Evolutionary conservation across 345 rosid genomes (phyloP), one percentile per base, ranked within the genome.

Genomic region (Eucalyptus erythrocorys): DNA sequence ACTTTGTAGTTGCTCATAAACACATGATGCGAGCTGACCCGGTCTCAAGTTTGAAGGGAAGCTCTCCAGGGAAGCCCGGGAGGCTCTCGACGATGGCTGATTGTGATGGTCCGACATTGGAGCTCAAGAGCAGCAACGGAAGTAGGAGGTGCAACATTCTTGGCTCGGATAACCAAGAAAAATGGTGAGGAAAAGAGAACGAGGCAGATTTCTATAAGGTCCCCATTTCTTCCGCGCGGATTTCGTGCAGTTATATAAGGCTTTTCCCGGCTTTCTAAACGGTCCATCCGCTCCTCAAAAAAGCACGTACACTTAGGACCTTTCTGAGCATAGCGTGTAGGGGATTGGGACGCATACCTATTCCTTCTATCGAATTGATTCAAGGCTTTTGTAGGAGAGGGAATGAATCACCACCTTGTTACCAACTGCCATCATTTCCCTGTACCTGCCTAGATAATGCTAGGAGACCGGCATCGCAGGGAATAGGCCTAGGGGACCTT

Each of bases 11-110:
- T 64, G 21, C 26, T 47, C 45, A 48, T 43, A 40, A n/a, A 59
- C 21, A 17, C 12, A 10, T 51, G 19, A 37, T 59, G 11, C 14
- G 12, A 61, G 11, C 48, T 10, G 30, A 89, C 92, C 90, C 90
- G 13, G 92, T 90, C 40, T 90, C 88, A 42, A 90, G 92, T 22
- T 37, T 81, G 82, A 90, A 90, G 3, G 88, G 92, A 15, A 90
- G 92, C 59, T 88, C 57, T 48, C 92, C 90, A 17, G 87, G 55
- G 40, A 64, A 90, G 1, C 90, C 92, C 4, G 90, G 92, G 53
- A 90, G 51, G 48, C 57, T 90, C 87, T 90, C 53, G 43, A 89
- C 17, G 8, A 89, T 87, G 51, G 12, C 59, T 8, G 86, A 43
- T 59, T 76, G 88, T 10, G 90, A 86, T 19, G 4, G 13, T 16